Base-by-base conservation (phyloP, 1,284 basidiomycete species). In the Cystobasidium slooffiae region DNA sequence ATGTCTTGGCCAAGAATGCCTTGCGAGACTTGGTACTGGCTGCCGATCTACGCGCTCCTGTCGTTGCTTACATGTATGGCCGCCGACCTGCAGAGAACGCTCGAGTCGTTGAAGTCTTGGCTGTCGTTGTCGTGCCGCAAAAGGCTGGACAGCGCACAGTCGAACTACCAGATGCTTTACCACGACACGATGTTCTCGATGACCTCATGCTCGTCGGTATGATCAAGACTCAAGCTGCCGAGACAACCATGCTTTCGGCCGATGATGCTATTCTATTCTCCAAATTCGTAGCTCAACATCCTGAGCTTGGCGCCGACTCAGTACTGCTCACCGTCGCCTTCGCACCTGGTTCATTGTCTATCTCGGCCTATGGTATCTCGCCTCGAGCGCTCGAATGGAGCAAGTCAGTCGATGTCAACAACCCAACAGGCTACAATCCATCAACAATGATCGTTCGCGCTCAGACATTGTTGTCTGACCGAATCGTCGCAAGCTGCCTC, bases 61-160 rank as follows among this genome's bases (percentile, higher is more conserved):
- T 97, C 53, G 94, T 94, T 0, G 96, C 90, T 0, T 97, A 90
- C 86, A 83, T 99, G 76, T 99, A 97, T 82, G 97, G 97, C 76
- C 86, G 87, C 10, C 95, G 92, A 22, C 96, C 97, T 6, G 88
- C 93, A 0, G 95, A 99, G 84, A 98, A 98, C 86, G 92, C 93
- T 78, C 94, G 96, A 82, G 97, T 99, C 78, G 97, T 98, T 85
- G 97, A 99, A 85, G 92, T 99, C 84, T 97, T 96, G 86, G 94
- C 94, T 22, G 87, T 99, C 58, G 94, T 89, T 10, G 97, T 94
- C 91, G 88, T 95, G 37, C 97, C 97, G 41, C 97, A 99, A 83
- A 89, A 95, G 58, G 96, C 97, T 58, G 95, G 91, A 80, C 97
- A 97, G 65, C 63, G 79, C 18, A 82, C 92, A 1, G 86, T 97